Evolutionary conservation across 257 asterid species (phyloP), one percentile per base, ranked within the genome.

Genomic region (Nicotiana sylvestris): DNA sequence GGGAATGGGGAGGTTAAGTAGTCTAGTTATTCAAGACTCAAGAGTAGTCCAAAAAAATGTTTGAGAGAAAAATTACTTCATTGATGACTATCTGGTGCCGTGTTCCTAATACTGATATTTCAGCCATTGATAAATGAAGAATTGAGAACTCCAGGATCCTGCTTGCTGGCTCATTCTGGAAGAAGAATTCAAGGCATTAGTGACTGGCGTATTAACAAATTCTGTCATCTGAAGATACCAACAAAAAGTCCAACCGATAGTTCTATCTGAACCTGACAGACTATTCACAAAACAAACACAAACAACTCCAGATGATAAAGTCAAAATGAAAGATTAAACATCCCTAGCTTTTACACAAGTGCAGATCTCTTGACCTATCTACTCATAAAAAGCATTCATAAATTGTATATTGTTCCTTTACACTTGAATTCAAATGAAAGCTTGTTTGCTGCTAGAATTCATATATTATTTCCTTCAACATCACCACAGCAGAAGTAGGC

Each of bases 81-180:
- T 96, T 96, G 81, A 96, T 93, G 86, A 94, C 99, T 76, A 96
- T 94, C 86, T 91, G 97, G 84, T 94, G 99, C 79, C 93, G 89
- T 15, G 99, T 96, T 81, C 97, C 97, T 69, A 96, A 84, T 88
- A 92, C 92, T 68, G 89, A 82, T 27, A 94, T 96, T 90, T 96
- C 99, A 65, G 99, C 89, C 97, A 96, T 96, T 39, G 99, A 97
- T 80, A 96, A 85, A 87, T 96, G 99, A 79, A 96, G 96, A 83
- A 96, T 88, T 10, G 97, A 90, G 86, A 96, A 87, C 89, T 94
- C 99, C 89, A 96, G 86, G 86, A 96, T 96, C 84, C 97, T 92
- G 81, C 94, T 92, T 55, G 93, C 97, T 29, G 99, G 94, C 82
- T 90, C 94, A 49, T 86, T 89, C 99, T 95, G 92, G 68, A 33